Conservation (phyloP, 1,139 yeast species). For the Keqinozyma sinolaborantium region DNA sequence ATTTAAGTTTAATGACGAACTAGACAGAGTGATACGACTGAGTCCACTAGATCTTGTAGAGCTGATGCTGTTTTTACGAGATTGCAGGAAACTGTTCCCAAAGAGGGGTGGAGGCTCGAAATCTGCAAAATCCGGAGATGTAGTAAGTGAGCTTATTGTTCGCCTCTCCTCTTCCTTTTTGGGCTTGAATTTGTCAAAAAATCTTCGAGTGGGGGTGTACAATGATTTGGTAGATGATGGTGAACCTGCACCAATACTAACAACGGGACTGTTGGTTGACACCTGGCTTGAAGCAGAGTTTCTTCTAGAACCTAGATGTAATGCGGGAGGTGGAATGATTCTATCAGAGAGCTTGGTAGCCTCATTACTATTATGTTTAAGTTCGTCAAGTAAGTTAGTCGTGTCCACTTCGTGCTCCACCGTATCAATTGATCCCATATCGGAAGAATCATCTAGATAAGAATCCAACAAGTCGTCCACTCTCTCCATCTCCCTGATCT, state of each 20-base stretch:
- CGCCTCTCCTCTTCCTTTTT: slow-evolving; percentile 5
- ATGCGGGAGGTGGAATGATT: slow-evolving; percentile 1
- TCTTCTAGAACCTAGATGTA: slow-evolving; percentile 1
- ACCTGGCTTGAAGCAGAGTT: slow-evolving; percentile 3
- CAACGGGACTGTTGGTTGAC: slow-evolving; percentile 19
- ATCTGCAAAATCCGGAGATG: slow-evolving; percentile 2
- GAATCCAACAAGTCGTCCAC: slow-evolving; percentile 45
- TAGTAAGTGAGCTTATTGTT: slow-evolving; percentile 1
- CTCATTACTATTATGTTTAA: background rate
- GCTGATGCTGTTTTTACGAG: slow-evolving; percentile 3
- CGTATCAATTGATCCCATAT: slow-evolving; percentile 24
- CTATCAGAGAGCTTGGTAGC: slow-evolving; percentile 1
- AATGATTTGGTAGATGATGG: slow-evolving; percentile 27
- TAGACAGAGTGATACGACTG: slow-evolving; percentile 37
- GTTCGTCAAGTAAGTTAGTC: slow-evolving; percentile 2
- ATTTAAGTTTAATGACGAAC: slow-evolving; percentile 40
- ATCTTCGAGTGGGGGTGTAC: slow-evolving; percentile 33
- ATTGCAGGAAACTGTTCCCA: slow-evolving; percentile 4
- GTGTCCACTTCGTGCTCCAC: slow-evolving; percentile 19
- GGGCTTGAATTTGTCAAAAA: slow-evolving; percentile 19
- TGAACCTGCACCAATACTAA: slow-evolving; percentile 34
- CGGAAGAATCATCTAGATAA: slow-evolving; percentile 40
- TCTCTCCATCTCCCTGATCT: slow-evolving; percentile 26
- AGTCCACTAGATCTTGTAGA: slow-evolving; percentile 23
- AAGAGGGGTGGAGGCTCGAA: slow-evolving; percentile 9